Evolutionary conservation across 768 basidiomycete species (phyloP), one percentile per base, ranked within the genome.

Genomic region (Lactarius vividus): DNA sequence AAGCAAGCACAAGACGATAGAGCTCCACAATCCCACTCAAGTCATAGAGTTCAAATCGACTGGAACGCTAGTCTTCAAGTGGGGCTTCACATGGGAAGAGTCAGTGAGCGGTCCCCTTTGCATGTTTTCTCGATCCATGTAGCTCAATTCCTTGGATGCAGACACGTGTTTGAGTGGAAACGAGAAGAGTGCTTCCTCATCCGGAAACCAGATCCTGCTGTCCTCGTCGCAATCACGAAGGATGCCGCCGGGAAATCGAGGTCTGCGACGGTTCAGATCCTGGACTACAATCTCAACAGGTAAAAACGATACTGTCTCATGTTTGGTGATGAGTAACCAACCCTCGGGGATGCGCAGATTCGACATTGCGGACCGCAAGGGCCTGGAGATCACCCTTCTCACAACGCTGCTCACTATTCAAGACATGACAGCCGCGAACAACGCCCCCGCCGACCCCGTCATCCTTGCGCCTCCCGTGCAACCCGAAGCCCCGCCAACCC

Each of bases 251-350:
- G 88, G 8, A 80, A 84, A 28, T 78, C 88, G 54, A 88, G 85
- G 72, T 85, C 88, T 15, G 75, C 83, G 0, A 81, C 86, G 2
- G 79, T 92, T 33, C 92, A 94, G 72, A 84, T 94, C 29, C 78
- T 94, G 5, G 92, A 94, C 74, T 94, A 94, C 69, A 94, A 94
- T 71, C 79, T 94, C 42, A 85, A 92, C 71, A 78, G 92, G 91
- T 88, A 66, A 56, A 7, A 78, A 69, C 8, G 15, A 31, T 31
- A 28, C 26, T 23, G 13, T 52, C 23, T 26, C 7, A 20, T 26
- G 8, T 40, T 18, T n/a, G n/a, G 16, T 52, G 23, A 46, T 20
- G n/a, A 49, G 23, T 58, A 28, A 23, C 28, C 49, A 28, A 23
- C 28, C 49, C 29, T 65, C 31, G 42, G 33, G 35, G 26, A 40